Evolutionary conservation across 805 yeast genomes (phyloP), one percentile per base, ranked within the genome.

Genomic region (Saccharomycopsis capsularis): DNA sequence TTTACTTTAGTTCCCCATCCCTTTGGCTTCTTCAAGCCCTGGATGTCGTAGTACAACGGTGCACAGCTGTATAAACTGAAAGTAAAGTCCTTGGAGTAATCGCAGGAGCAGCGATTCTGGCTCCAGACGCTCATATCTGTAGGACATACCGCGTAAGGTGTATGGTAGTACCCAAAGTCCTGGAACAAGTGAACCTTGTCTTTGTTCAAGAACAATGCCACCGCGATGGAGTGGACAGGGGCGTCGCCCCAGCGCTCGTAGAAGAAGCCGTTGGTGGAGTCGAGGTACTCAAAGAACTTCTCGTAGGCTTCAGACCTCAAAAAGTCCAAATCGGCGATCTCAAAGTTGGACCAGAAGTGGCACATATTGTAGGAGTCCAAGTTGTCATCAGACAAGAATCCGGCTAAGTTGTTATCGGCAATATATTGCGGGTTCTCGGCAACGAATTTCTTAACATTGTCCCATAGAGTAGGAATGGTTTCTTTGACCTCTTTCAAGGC

Each of bases 331-430:
- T 73, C 73, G 1, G 68, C 79, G 41, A 78, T 70, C 56, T 79
- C 84, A 56, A 78, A 78, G 58, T 78, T 79, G 19, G 82, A 74
- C 83, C 83, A 78, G 59, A 78, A 78, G 60, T 78, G 84, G 57
- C 82, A 78, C 55, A 76, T 60, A 58, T 77, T 78, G 62, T 72
- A 78, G n/a, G 60, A 44, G n/a, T 57, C 48, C 29, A 78, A 69
- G 53, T 73, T 75, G 56, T 74, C 68, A 1, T 68, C 64, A 41
- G 78, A 75, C 2, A 78, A 56, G 34, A 65, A 60, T n/a, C 74
- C 65, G 11, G 6, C 16, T 24, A 46, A 46, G 18, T 32, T 46
- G 66, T 84, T 69, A 42, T 75, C 66, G 52, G 79, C 76, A 29
- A 86, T 60, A 53, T 69, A 73, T 42, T 79, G 67, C 2, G 81